Percentiles rank a stretch among this genome's conserved stretches.
Conservation (phyloP, 140 eudicot genomes). For the Ambrosia hybrid region DNA sequence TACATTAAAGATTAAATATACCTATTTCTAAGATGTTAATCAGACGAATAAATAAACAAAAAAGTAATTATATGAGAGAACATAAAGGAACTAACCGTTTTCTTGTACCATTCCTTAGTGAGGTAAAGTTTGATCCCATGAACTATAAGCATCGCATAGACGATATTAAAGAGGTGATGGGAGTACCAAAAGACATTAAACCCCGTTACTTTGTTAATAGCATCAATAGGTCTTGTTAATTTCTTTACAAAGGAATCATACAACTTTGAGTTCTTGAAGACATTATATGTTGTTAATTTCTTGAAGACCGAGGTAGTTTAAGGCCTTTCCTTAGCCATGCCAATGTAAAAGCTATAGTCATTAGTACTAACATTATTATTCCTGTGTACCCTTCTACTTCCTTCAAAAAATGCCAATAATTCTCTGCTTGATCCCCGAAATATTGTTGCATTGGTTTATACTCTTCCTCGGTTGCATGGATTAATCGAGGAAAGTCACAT, state of each 20-base stretch:
- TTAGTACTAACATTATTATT: conserved; percentile 68
- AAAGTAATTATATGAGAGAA: background rate
- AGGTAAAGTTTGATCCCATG: conserved; percentile 77
- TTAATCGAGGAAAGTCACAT: conserved; percentile 73
- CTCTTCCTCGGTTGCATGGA: conserved; percentile 48
- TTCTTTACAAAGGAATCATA: conserved; percentile 30
- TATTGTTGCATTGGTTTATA: conserved; percentile 51
- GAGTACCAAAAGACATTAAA: conserved; percentile 95
- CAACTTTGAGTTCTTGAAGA: conserved; percentile 67
- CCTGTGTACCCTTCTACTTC: conserved; percentile 80
- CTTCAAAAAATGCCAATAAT: conserved; percentile 65
- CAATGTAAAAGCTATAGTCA: conserved; percentile 83
- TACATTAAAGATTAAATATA: conserved; percentile 5
- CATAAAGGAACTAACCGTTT: conserved; percentile 55
- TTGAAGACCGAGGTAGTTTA: conserved; percentile 28
- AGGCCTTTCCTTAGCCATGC: conserved; percentile 72
- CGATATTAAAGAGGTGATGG: conserved; percentile 82
- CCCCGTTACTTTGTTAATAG: conserved; percentile 62
- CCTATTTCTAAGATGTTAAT: background rate
- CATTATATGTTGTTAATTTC: conserved; percentile 61
- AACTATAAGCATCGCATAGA: conserved; percentile 60
- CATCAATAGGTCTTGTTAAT: conserved; percentile 67
- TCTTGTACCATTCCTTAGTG: conserved; percentile 58
- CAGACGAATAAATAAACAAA: background rate
- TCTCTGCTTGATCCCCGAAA: conserved; percentile 59